phyloP scores from a whole-genome alignment of 2,329 filamentous ascomycete genomes.

The Canariomyces notabilis region DNA sequence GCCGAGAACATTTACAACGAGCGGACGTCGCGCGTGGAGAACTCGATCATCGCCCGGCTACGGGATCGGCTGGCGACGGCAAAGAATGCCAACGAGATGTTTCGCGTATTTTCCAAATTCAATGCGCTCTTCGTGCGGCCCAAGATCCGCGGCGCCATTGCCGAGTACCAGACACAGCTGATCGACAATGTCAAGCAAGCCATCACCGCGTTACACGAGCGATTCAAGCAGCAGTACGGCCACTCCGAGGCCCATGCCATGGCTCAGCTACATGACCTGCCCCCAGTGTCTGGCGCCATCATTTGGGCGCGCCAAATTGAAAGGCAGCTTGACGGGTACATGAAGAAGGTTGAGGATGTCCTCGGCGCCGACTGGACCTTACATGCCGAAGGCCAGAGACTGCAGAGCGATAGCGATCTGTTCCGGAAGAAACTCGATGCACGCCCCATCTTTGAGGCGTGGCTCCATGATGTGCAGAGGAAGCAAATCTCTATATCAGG shows the following conservation, averaged over 20 bases:
- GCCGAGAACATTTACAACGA: constrained; percentile 97
- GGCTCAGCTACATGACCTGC: constrained; percentile 93
- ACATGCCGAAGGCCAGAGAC: constrained; percentile 89
- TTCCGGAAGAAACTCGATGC: constrained; percentile 97
- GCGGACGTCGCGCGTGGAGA: constrained; percentile 92
- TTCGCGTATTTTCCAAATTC: constrained; percentile 98
- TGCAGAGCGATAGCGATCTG: constrained; percentile 83
- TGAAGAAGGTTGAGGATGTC: constrained; percentile 99
- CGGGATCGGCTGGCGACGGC: constrained; percentile 90
- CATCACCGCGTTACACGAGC: constrained; percentile 86
- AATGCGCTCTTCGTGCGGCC: constrained; percentile 96
- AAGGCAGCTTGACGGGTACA: constrained; percentile 89
- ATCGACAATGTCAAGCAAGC: constrained; percentile 98
- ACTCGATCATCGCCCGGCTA: constrained; percentile 93
- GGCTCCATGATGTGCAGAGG: constrained; percentile 83
- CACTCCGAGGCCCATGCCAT: constrained; percentile 97
- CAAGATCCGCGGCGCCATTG: constrained; percentile 97
- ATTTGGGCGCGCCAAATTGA: constrained; percentile 98
- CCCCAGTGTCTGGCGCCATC: constrained; percentile 92
- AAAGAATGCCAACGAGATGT: constrained; percentile 99
- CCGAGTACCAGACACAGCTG: constrained; percentile 95
- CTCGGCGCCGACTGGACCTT: constrained; percentile 91
- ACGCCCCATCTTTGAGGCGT: constrained; percentile 88
- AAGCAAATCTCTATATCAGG: constrained; percentile 89
- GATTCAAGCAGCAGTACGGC: constrained; percentile 98